phyloP scores from a whole-genome alignment of 768 basidiomycete genomes.

The Termitomyces sp. region DNA sequence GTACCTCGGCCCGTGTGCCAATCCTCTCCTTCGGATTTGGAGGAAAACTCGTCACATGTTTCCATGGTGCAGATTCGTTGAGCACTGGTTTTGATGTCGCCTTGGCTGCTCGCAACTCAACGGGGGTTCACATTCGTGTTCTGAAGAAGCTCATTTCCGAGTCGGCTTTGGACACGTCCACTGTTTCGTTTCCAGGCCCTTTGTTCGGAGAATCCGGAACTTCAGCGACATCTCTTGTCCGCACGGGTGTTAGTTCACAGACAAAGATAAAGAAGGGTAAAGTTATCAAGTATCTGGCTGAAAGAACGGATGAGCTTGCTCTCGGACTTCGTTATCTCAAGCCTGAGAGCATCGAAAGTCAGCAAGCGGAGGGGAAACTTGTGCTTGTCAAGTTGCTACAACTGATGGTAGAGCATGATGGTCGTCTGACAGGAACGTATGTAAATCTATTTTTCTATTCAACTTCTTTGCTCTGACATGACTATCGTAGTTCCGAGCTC shows the following conservation, averaged over 20 bases:
- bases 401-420: constrained; percentile 86
- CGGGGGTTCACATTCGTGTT: constrained; percentile 60
- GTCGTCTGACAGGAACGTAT: constrained; percentile 81
- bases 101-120: constrained; percentile 63
- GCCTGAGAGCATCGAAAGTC: constrained; percentile 42
- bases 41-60: constrained; percentile 86
- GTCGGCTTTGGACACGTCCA: constrained; percentile 48
- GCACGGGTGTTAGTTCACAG: constrained; percentile 56
- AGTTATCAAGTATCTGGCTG: constrained; percentile 74
- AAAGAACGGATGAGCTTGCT: constrained; percentile 69
- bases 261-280: constrained; percentile 78
- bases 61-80: constrained; percentile 64
- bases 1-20: constrained; percentile 68
- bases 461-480: background rate
- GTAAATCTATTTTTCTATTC: constrained; percentile 19
- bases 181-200: constrained; percentile 78
- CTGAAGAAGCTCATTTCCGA: constrained; percentile 69
- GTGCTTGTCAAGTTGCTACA: constrained; percentile 68
- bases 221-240: constrained; percentile 61
- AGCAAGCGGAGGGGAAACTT: constrained; percentile 70
- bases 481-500: constrained; percentile 40
- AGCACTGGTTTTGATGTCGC: constrained; percentile 77
- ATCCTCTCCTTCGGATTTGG: constrained; percentile 90
- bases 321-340: constrained; percentile 69
- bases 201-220: constrained; percentile 73